Evolutionary conservation across 345 rosid species (phyloP).

Genomic region (Citrus trifoliata): DNA sequence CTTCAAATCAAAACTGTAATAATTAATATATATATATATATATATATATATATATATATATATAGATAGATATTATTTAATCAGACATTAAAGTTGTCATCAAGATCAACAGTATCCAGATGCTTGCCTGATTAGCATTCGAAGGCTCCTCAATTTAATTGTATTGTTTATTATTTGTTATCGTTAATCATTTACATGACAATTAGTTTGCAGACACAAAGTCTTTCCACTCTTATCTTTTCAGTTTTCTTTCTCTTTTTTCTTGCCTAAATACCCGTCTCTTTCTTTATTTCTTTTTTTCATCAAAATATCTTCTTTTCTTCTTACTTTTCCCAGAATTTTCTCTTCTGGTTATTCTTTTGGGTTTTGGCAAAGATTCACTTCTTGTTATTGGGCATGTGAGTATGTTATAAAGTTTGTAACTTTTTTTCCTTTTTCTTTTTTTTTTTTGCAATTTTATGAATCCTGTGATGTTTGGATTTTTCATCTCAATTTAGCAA

Average conservation of each 20-base stretch:
- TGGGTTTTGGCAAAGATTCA: background rate
- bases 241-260: background rate
- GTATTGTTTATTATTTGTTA: too few species aligned
- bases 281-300: background rate
- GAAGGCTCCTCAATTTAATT: background rate
- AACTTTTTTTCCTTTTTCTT: background rate
- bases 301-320: background rate
- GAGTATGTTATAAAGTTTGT: background rate
- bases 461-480: background rate
- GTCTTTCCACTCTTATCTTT: background rate
- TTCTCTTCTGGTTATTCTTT: background rate
- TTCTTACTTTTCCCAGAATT: background rate
- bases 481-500: conserved; percentile 8
- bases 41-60: too few species aligned
- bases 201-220: background rate
- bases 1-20: background rate
- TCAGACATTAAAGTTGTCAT: too few species aligned
- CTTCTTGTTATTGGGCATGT: background rate
- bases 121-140: background rate
- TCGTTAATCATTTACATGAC: background rate
- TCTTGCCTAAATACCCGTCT: background rate
- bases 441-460: background rate
- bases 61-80: too few species aligned
- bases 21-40: too few species aligned
- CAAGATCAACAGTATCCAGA: background rate